Base-by-base conservation (phyloP, 2,329 filamentous ascomycete species). In the Didymella keratinophila region DNA sequence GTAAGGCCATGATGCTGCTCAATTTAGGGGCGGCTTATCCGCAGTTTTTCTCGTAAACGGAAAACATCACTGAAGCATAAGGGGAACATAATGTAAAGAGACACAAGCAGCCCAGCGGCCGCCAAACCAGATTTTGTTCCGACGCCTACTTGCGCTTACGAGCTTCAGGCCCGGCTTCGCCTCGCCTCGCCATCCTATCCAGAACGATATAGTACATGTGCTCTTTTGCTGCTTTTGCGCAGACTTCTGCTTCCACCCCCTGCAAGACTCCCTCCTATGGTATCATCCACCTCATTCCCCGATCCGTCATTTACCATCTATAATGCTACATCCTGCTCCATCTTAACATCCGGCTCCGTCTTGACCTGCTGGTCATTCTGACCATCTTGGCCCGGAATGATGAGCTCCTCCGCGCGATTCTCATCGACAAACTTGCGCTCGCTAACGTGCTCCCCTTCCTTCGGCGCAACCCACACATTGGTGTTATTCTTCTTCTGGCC, bases 371-470 rank as follows among this genome's bases (percentile, higher is more conserved):
- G 37, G 8, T 9, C 54, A 2, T 53, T 39, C 53, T 74, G n/a
- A 11, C 20, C 53, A 1, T 58, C 41, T 51, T 75, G 69, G 11
- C 72, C 83, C 39, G 90, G 88, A 59, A 91, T 84, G 61, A 96
- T 87, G 50, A 91, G 79, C 78, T 96, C 92, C 73, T 92, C 89
- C 27, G 82, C 80, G 18, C 79, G 84, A 11, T 83, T 81, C 46
- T 91, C 89, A 57, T 92, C 87, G 49, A 94, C 87, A 79, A 97
- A 97, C 73, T 91, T 94, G 69, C 93, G 85, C 77, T 97, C 92
- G 72, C 92, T 96, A 48, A 96, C 88, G 75, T 96, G 92, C 20
- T 73, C 71, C 37, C 73, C 73, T 28, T 70, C 67, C 59, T 75
- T 74, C 10, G 67, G 85, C 3, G 92, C 86, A 18, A 89, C 93